Base-by-base conservation (phyloP, 805 yeast genomes). In the Groenewaldozyma salmanticensis region DNA sequence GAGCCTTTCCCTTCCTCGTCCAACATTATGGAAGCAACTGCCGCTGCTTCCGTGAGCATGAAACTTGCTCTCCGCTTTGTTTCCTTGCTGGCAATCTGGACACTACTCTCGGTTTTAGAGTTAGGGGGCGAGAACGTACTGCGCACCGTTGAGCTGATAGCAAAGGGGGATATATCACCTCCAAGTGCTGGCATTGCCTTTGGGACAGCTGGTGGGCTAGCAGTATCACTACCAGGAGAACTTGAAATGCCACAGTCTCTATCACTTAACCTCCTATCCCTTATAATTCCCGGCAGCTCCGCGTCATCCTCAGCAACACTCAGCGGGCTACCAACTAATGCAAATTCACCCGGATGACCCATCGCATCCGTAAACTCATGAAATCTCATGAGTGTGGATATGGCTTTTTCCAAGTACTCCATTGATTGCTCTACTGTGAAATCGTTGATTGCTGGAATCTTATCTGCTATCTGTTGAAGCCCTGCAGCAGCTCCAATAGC, bases 351-450 rank as follows among this genome's bases (percentile, higher is more conserved):
- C n/a, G n/a, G n/a, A n/a, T n/a, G n/a, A 16, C 18, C n/a, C n/a
- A n/a, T n/a, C n/a, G n/a, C n/a, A n/a, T n/a, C n/a, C n/a, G n/a
- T n/a, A n/a, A n/a, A 22, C 33, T 50, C 54, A 37, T 53, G 53
- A n/a, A 48, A 37, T 6, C 21, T 22, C 11, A 57, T 40, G 11
- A 55, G 46, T 16, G 38, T 35, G 19, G 35, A 42, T 5, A 57
- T 42, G 33, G 52, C 41, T 16, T 47, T 46, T 9, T 49, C 31
- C 9, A 57, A 49, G 33, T 47, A 45, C 5, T 21, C 46, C 33
- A 55, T 46, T 3, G 61, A 59, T 36, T 47, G 43, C 9, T 40
- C 40, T n/a, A 51, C 47, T 5, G 50, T 35, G 32, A 49, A 31
- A 4, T 27, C 16, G n/a, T 4, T 29, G 22, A 46, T 29, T 17